These are phyloP conservation scores for Salix koriyanagi DNA, from an alignment of 345 rosid genomes.

Conservation along the genomic window DNA sequence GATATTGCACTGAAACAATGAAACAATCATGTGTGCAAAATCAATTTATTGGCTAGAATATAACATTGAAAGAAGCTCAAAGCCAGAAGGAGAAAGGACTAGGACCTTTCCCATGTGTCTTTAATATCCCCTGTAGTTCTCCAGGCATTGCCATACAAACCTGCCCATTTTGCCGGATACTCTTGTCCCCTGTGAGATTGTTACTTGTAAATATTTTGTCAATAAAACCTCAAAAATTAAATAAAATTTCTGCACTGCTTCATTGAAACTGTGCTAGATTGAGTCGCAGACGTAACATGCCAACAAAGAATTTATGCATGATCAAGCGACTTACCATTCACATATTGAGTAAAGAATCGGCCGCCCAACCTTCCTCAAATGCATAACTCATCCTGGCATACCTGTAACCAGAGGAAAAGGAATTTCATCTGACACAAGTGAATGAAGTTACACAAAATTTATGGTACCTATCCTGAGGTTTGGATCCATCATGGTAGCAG, in stretches of 20 bases:
- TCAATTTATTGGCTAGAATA: neutral
- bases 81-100: neutral
- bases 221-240: neutral
- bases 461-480: constrained; percentile 19
- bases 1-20: constrained; percentile 12
- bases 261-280: neutral
- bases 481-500: constrained; percentile 26
- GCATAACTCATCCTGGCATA: constrained; percentile 26
- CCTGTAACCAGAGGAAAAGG: neutral
- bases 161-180: constrained; percentile 27
- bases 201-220: neutral
- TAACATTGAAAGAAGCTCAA: neutral
- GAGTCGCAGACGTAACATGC: neutral
- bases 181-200: constrained; percentile 18
- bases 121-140: constrained; percentile 30
- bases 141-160: constrained; percentile 21
- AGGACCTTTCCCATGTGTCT: constrained; percentile 20
- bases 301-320: neutral
- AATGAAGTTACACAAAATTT: neutral
- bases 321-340: constrained; percentile 20
- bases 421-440: neutral
- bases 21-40: neutral
- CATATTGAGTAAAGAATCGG: constrained; percentile 26
- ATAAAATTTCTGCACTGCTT: neutral
- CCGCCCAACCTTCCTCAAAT: constrained; percentile 22